A percentile compares a stretch with the other conserved stretches of the same genome.
phyloP scores from a whole-genome alignment of 495 filamentous ascomycete species.

The Usnea hakonensis region DNA sequence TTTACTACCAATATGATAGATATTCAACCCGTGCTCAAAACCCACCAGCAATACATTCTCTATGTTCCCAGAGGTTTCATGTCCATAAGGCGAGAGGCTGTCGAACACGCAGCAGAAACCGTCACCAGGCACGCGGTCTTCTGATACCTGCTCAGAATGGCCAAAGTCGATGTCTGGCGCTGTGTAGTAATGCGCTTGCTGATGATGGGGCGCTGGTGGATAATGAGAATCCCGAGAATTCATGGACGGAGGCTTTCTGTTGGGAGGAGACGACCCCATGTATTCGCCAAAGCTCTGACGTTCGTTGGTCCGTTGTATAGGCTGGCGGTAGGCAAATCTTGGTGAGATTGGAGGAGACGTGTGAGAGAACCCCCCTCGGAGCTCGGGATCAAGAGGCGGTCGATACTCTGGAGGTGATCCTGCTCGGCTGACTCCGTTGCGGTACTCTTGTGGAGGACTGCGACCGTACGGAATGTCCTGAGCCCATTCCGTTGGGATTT shows the following conservation, averaged over 20 bases:
- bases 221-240: constrained; percentile 37
- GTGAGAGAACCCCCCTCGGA: constrained; percentile 39
- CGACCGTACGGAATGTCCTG: constrained; percentile 42
- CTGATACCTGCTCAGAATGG: constrained; percentile 26
- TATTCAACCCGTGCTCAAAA: constrained; percentile 64
- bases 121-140: constrained; percentile 48
- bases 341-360: constrained; percentile 44
- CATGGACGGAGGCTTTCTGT: constrained; percentile 29
- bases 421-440: constrained; percentile 36
- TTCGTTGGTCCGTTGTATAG: constrained; percentile 39
- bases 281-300: constrained; percentile 29
- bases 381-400: constrained; percentile 28
- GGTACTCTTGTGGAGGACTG: constrained; percentile 41
- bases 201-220: constrained; percentile 72
- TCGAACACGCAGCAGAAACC: constrained; percentile 80
- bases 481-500: constrained; percentile 43
- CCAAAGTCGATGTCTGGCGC: constrained; percentile 48
- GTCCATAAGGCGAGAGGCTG: constrained; percentile 44
- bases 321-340: constrained; percentile 35
- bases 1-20: constrained; percentile 60
- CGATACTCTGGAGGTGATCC: constrained; percentile 40
- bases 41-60: constrained; percentile 69
- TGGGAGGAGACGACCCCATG: constrained; percentile 18
- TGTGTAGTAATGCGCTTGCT: constrained; percentile 65
- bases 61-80: constrained; percentile 42